These are phyloP conservation scores for Botrytis squamosa DNA, from an alignment of 2,329 filamentous ascomycete species.

Conservation along the genomic window DNA sequence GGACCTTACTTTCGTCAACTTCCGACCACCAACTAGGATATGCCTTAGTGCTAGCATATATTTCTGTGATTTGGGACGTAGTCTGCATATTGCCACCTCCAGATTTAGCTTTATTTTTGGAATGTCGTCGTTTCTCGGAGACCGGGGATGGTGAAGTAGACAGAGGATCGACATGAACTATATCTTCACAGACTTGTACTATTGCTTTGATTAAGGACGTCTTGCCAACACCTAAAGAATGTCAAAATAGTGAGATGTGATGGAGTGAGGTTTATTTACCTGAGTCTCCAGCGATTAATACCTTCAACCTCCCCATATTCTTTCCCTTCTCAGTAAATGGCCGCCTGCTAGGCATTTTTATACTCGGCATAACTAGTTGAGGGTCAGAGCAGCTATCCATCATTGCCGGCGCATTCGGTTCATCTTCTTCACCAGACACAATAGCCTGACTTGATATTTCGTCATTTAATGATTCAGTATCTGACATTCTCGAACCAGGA, in stretches of 20 bases:
- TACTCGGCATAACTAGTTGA: conserved; percentile 97
- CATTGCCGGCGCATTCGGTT: conserved; percentile 46
- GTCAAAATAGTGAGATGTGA: conserved; percentile 24
- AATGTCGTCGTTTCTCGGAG: conserved; percentile 32
- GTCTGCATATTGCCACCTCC: conserved; percentile 33
- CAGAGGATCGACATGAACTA: conserved; percentile 79
- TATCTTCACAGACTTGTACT: conserved; percentile 81
- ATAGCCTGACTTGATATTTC: conserved; percentile 43
- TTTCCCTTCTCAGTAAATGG: conserved; percentile 89
- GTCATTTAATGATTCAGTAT: conserved; percentile 50
- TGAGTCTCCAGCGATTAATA: conserved; percentile 79
- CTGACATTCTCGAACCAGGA: conserved; percentile 52
- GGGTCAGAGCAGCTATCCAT: conserved; percentile 56
- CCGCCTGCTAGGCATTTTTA: conserved; percentile 82
- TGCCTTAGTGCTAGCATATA: conserved; percentile 77
- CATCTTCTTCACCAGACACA: conserved; percentile 38
- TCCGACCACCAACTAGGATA: conserved; percentile 91
- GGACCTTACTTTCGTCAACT: conserved; percentile 61
- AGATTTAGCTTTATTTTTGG: conserved; percentile 34
- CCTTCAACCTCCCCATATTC: conserved; percentile 78
- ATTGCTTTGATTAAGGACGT: conserved; percentile 87
- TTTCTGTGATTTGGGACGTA: conserved; percentile 57
- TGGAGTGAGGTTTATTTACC: conserved; percentile 49
- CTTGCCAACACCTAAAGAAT: conserved; percentile 70
- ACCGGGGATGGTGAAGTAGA: conserved; percentile 39